Evolutionary conservation across 495 filamentous ascomycete genomes (phyloP).

Genomic region (Tricharina praecox): DNA sequence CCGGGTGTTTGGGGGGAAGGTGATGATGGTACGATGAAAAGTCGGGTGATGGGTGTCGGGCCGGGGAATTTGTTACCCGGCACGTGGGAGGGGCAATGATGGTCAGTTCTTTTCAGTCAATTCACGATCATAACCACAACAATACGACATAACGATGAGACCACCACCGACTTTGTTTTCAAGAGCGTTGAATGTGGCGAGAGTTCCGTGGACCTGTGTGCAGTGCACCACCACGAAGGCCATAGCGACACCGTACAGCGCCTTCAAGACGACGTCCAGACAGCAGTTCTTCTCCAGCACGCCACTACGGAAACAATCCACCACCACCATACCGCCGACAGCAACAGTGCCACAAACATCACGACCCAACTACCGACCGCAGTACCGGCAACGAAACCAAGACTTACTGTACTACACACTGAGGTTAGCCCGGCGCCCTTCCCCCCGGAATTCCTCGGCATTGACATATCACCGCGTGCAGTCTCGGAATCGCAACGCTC

Average conservation of each 20-base stretch:
- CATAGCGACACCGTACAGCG: conserved; percentile 7
- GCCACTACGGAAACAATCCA: neutral
- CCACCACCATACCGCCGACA: neutral
- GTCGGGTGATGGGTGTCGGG: too few relatives aligned
- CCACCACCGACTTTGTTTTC: neutral
- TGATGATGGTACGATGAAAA: conserved; percentile 18
- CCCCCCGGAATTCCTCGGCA: neutral
- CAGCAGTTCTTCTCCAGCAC: conserved; percentile 16
- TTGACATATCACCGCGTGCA: too few relatives aligned
- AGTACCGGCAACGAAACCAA: conserved; percentile 41
- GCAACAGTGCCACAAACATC: neutral
- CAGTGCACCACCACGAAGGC: conserved; percentile 8
- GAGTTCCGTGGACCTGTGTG: conserved; percentile 8
- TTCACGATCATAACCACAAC: too few relatives aligned
- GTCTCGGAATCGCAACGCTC: conserved; percentile 52
- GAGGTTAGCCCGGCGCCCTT: conserved; percentile 9
- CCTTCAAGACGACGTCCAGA: conserved; percentile 3
- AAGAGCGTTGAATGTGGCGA: neutral
- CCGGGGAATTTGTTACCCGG: too few relatives aligned
- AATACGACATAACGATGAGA: neutral
- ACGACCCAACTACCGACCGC: conserved; percentile 31
- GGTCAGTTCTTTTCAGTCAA: too few relatives aligned
- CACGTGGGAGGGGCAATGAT: too few relatives aligned
- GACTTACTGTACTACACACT: conserved; percentile 37
- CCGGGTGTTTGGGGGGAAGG: neutral